Evolutionary conservation across 495 filamentous ascomycete genomes (phyloP).

Genomic region (Apiosordaria backusii): DNA sequence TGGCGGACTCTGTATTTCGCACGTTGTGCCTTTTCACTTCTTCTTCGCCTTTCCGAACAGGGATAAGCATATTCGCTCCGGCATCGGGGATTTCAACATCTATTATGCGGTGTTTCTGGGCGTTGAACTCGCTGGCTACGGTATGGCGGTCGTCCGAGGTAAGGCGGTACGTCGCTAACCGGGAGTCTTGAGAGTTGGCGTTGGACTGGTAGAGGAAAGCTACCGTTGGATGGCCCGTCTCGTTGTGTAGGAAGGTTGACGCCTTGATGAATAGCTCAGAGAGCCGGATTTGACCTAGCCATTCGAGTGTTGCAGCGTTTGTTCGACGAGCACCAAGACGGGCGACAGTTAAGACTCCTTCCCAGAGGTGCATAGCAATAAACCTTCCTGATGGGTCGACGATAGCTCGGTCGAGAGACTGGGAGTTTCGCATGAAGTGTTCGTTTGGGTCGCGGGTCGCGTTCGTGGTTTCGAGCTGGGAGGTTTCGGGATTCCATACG

Average conservation of each 20-base stretch:
- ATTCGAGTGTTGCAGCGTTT: slow-evolving; percentile 55
- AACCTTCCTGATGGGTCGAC: slow-evolving; percentile 79
- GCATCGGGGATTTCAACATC: slow-evolving; percentile 61
- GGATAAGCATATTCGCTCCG: slow-evolving; percentile 78
- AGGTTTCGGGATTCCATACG: slow-evolving; percentile 67
- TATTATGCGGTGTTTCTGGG: slow-evolving; percentile 46
- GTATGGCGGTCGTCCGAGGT: slow-evolving; percentile 48
- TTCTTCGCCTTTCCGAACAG: slow-evolving; percentile 58
- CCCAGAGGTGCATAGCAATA: slow-evolving; percentile 83
- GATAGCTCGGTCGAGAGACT: slow-evolving; percentile 69
- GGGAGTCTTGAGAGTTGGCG: slow-evolving; percentile 58
- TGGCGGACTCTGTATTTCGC: slow-evolving; percentile 45
- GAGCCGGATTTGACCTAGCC: slow-evolving; percentile 69
- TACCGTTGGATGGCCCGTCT: slow-evolving; percentile 68
- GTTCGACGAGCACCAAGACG: slow-evolving; percentile 55
- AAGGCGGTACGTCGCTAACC: slow-evolving; percentile 55
- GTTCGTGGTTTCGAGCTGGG: slow-evolving; percentile 63
- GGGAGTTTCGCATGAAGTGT: slow-evolving; percentile 72
- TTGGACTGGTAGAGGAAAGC: slow-evolving; percentile 81
- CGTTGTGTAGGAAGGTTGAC: slow-evolving; percentile 73
- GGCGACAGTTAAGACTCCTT: slow-evolving; percentile 77
- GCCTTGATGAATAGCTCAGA: slow-evolving; percentile 84
- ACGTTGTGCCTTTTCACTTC: slow-evolving; percentile 51
- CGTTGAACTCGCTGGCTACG: slow-evolving; percentile 44
- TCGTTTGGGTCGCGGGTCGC: slow-evolving; percentile 66